Evolutionary conservation across 129 eudicot species (phyloP).

Genomic region (Chrysanthemum makinoi): DNA sequence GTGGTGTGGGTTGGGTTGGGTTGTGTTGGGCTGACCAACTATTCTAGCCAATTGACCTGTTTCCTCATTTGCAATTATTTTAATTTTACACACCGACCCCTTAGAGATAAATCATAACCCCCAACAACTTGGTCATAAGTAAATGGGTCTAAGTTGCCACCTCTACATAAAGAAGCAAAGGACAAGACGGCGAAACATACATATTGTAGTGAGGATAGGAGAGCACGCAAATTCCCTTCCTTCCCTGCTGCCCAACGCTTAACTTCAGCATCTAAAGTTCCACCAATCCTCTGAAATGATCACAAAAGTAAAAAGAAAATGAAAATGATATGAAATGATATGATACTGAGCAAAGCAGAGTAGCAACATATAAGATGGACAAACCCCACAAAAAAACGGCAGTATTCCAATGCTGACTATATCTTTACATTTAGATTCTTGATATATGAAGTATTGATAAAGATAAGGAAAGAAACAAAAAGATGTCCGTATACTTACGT

Average conservation of each 20-base stretch:
- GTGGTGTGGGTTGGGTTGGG: no score
- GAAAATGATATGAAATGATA: neutral
- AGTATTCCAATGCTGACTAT: neutral
- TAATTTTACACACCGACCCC: no score
- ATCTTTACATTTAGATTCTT: neutral
- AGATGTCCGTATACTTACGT: neutral
- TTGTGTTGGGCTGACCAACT: no score
- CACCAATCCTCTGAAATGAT: slow-evolving; percentile 4
- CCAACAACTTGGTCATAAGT: neutral
- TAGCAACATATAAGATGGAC: neutral
- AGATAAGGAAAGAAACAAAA: neutral
- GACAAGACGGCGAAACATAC: neutral
- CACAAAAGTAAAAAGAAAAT: neutral
- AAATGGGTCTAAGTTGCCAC: neutral
- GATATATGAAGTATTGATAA: neutral
- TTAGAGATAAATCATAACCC: neutral
- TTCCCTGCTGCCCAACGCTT: slow-evolving; percentile 10
- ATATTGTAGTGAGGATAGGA: slow-evolving; percentile 12
- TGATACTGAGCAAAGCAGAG: neutral
- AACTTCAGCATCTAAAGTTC: slow-evolving; percentile 2
- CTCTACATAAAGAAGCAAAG: neutral
- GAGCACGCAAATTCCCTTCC: slow-evolving; percentile 1
- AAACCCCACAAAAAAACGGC: neutral
- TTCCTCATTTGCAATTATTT: no score
- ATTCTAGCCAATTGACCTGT: no score